Conservation (phyloP, 805 yeast species). For the Yarrowia sp. region DNA sequence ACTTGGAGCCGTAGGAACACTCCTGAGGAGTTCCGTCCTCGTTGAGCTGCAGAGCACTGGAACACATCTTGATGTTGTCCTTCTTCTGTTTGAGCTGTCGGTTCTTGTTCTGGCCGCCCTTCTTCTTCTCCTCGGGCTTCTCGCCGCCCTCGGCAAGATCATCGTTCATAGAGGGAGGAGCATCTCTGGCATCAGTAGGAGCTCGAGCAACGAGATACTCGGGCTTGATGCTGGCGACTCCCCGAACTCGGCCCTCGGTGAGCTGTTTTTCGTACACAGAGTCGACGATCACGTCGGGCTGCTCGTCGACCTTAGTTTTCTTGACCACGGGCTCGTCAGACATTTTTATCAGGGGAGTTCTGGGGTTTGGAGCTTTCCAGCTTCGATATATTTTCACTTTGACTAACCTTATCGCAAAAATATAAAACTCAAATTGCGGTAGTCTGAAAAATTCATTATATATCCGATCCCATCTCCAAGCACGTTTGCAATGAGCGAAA, state of each 20-base stretch:
- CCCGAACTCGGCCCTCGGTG: constrained; percentile 54
- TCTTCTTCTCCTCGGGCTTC: constrained; percentile 57
- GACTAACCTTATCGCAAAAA: constrained; percentile 19
- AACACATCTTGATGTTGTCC: constrained; percentile 71
- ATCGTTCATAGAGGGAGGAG: constrained; percentile 42
- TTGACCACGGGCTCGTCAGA: constrained; percentile 45
- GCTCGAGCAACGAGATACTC: constrained; percentile 61
- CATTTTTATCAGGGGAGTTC: constrained; percentile 21
- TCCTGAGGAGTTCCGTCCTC: constrained; percentile 32
- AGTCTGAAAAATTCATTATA: neutral
- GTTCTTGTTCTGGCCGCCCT: constrained; percentile 83
- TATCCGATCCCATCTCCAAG: neutral
- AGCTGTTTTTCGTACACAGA: constrained; percentile 44
- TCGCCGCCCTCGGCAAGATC: constrained; percentile 46
- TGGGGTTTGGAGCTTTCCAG: too few relatives aligned
- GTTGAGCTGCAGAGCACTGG: constrained; percentile 50
- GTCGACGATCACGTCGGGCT: constrained; percentile 34
- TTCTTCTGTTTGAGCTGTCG: constrained; percentile 75
- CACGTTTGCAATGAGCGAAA: constrained; percentile 43
- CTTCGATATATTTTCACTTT: too few relatives aligned
- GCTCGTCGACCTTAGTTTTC: constrained; percentile 45
- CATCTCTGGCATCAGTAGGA: constrained; percentile 34
- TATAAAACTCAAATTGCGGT: constrained; percentile 50
- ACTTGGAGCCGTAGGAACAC: constrained; percentile 68
- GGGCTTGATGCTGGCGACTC: constrained; percentile 77